Conservation (phyloP, 75 land plant genomes). For the Gnetum montanum region DNA sequence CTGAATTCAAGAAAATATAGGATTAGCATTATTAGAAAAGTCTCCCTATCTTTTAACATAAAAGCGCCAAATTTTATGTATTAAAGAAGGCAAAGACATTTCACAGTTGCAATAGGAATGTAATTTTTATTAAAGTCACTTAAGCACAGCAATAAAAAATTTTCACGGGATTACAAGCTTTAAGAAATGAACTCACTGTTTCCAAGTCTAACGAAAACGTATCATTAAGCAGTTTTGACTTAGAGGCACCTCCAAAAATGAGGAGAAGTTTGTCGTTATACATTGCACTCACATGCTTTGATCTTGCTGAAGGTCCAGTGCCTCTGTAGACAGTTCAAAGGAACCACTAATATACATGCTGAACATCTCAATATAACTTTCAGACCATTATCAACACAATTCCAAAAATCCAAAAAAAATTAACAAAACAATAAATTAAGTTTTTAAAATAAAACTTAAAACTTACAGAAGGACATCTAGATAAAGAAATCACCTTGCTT, state of each 20-base stretch:
- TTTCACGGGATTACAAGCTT: no score
- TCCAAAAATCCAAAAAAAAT: background rate
- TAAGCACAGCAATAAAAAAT: no score
- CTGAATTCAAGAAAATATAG: constrained; percentile 19
- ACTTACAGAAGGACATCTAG: no score
- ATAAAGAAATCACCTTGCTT: constrained; percentile 68
- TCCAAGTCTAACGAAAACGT: constrained; percentile 92
- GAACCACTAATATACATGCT: no score
- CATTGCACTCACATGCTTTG: constrained; percentile 80
- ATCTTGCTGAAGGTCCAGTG: constrained; percentile 77
- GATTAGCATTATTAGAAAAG: no score
- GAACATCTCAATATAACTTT: background rate
- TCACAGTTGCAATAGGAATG: no score
- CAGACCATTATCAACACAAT: background rate
- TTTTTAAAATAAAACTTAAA: no score
- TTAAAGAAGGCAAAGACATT: no score
- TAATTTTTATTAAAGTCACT: no score
- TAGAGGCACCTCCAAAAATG: constrained; percentile 87
- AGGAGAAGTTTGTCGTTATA: constrained; percentile 75
- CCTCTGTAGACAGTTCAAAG: constrained; percentile 40
- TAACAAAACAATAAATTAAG: no score
- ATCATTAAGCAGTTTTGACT: constrained; percentile 70
- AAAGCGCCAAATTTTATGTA: no score
- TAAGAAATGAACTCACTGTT: constrained; percentile 37
- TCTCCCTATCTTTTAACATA: no score